These are phyloP conservation scores for Coprinopsis sp. DNA, from an alignment of 768 basidiomycete genomes.

Conservation along the genomic window DNA sequence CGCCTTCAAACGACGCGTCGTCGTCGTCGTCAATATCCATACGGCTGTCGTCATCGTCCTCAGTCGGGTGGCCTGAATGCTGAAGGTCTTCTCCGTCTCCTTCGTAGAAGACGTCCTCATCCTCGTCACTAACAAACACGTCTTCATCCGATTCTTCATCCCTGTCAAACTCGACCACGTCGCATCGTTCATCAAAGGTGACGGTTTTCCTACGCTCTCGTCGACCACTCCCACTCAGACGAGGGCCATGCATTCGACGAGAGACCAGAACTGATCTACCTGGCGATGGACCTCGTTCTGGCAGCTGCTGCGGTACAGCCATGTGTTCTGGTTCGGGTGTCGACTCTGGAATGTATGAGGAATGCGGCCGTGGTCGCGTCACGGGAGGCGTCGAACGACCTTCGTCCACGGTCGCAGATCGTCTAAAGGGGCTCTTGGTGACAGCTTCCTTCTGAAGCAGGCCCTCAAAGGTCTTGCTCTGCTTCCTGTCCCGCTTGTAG, in stretches of 20 bases:
- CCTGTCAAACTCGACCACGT: conserved; percentile 76
- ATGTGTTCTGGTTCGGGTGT: conserved; percentile 17
- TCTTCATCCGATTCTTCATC: conserved; percentile 35
- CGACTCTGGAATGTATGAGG: conserved; percentile 4
- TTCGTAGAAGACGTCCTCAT: conserved; percentile 16
- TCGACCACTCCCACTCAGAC: conserved; percentile 45
- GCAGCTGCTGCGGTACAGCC: conserved; percentile 17
- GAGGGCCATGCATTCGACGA: conserved; percentile 72
- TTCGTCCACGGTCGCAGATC: conserved; percentile 21
- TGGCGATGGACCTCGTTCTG: conserved; percentile 39
- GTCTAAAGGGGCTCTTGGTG: conserved; percentile 75
- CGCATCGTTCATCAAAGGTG: conserved; percentile 73
- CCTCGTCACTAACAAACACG: conserved; percentile 18
- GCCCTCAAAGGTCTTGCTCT: conserved; percentile 70
- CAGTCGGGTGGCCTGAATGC: conserved; percentile 2
- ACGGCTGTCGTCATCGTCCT: conserved; percentile 7
- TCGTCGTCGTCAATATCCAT: conserved; percentile 33
- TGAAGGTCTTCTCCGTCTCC: conserved; percentile 23
- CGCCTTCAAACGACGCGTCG: conserved; percentile 40
- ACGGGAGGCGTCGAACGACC: conserved; percentile 23
- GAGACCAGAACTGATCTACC: conserved; percentile 67
- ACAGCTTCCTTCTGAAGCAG: conserved; percentile 75
- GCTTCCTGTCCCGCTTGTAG: conserved; percentile 66
- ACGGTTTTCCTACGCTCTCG: conserved; percentile 71
- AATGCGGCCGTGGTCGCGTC: background rate